Base-by-base conservation (phyloP, 371 early-diverging fungal species). In the Saksenaea vasiformis region DNA sequence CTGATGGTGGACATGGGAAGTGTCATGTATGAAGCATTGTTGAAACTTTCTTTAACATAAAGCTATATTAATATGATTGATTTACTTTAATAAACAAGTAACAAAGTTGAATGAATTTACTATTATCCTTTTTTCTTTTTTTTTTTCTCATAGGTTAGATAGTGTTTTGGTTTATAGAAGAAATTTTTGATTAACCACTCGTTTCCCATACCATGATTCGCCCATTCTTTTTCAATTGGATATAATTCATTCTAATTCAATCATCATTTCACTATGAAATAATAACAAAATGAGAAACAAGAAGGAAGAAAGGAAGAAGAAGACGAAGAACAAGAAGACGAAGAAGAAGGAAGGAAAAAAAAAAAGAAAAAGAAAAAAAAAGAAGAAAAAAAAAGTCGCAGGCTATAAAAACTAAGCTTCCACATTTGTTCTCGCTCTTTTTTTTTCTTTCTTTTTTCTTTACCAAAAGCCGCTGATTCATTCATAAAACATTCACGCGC, bases 321-420 rank as follows among this genome's bases (percentile, higher is more conserved):
- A 24, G 28, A 24, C n/a, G n/a, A n/a, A n/a, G n/a, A n/a, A n/a
- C n/a, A n/a, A n/a, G n/a, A 58, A 38, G 10, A 22, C 2, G 22
- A 35, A 57, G n/a, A 57, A 26, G 38, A 28, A 58, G 15, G 36
- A 34, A 31, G 17, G 53, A 44, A 38, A 26, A 60, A 31, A 22
- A 60, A 60, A n/a, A n/a, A n/a, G n/a, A 58, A 38, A 24, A 22
- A 13, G 22, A 35, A 57, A 24, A 57, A 26, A 58, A 28, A 58
- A 10, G 36, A 34, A 31, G 17, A 61, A 44, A 38, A 26, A 60
- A 31, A 22, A 60, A 60, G 51, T 47, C 51, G 51, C 51, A 39
- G 43, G 43, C 28, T 41, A 60, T 28, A 60, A 60, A 39, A 60
- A 60, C 31, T 35, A 61, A 61, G 35, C 28, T 58, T 58, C 37